Evolutionary conservation across 2,329 filamentous ascomycete genomes (phyloP), one percentile per base, ranked within the genome.

Genomic region (Madurella fahalii): DNA sequence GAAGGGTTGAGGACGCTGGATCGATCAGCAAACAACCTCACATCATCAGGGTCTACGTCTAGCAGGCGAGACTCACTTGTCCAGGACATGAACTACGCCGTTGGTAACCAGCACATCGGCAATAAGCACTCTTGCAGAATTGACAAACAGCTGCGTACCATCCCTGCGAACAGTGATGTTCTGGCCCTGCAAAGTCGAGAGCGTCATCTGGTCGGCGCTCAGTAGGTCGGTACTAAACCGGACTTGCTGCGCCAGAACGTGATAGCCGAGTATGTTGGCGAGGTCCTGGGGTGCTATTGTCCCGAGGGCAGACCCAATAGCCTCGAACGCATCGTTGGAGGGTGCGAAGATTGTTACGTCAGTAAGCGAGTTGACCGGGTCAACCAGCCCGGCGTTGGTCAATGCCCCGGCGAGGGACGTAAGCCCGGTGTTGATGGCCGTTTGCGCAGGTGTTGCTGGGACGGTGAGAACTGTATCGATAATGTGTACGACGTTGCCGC

Each of bases 311-410:
- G 75, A 80, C 52, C 78, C 81, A 43, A 87, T 80, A 30, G 72
- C 68, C 40, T 76, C 71, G 70, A 87, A 83, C 9, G 83, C 83
- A 1, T 72, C 71, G 65, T 86, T 83, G 62, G 73, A 75, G 1
- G 85, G 85, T 0, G 81, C 83, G 59, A 88, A 87, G 58, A 88
- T 75, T 50, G 85, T 88, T 17, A 87, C 61, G 63, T 83, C 74
- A 31, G 64, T 63, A 15, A 72, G 64, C 5, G 60, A 62, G 63
- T 76, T 68, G 37, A 83, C 64, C 9, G 69, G 66, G 15, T 71
- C 63, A 25, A 72, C 67, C 9, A 82, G 71, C 37, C 74, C 71
- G n/a, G 74, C 71, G 1, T 68, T 65, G 37, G 68, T 69, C 46
- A 83, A 69, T 11, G 80, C 74, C 25, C 77, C 74, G 30, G 75